Evolutionary conservation across 495 filamentous ascomycete species (phyloP), one percentile per base, ranked within the genome.

Genomic region (Podospora anserina): DNA sequence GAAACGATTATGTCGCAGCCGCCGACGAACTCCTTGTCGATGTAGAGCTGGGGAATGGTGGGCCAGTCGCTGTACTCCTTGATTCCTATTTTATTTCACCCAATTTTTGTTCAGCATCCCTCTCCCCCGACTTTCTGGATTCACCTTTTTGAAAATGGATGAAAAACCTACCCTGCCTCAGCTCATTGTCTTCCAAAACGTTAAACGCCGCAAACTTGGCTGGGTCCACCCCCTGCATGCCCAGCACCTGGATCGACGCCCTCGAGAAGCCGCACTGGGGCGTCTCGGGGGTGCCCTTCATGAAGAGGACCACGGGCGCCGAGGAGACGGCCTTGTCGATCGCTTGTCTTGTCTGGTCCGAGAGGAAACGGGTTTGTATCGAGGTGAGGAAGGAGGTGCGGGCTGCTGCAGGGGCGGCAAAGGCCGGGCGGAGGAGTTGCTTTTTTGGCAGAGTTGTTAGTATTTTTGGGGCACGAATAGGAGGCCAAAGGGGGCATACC

Each of bases 11-110:
- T 99, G 81, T 99, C 96, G 77, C 95, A 98, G 2, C 95, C 95
- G 66, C 95, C 96, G 67, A 99, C 85, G 75, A 99, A 99, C 77
- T 98, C 93, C 79, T 94, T 94, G 63, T 95, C 86, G 62, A 99
- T 83, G 79, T 98, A 99, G 34, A 99, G 85, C 78, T 98, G 95
- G 1, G 95, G 95, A 77, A 99, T 98, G 26, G 95, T 99, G 9
- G 95, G 95, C 95, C 95, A 99, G 75, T 97, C 94, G 4, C 93
- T 96, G 84, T 92, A 99, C 77, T 99, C 94, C 78, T 99, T 99
- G 79, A 99, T 94, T 56, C 96, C 94, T 97, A 66, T 66, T 66
- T 59, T 58, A 49, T 64, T 26, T 55, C 7, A 16, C 39, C 39
- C 39, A 49, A 49, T 64, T 15, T 3, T 9, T 15, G 15, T 55